These are phyloP conservation scores for Xerocomus tenax DNA, from an alignment of 1,284 basidiomycete species.

Conservation along the genomic window DNA sequence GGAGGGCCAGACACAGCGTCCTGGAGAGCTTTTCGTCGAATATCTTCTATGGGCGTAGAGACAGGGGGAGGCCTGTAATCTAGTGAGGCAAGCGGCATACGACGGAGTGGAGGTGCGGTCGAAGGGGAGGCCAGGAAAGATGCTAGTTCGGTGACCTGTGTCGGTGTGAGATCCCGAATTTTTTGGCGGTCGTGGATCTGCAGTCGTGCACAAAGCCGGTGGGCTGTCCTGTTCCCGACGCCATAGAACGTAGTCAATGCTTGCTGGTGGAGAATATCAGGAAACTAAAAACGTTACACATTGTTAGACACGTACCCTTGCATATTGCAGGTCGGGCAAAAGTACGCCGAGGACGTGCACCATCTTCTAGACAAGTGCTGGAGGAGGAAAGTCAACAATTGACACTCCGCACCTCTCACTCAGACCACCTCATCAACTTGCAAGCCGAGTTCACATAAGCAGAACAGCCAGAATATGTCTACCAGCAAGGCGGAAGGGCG, in stretches of 20 bases:
- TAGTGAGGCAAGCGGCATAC: conserved; percentile 53
- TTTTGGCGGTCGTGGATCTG: conserved; percentile 77
- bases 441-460: conserved; percentile 12
- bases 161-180: conserved; percentile 67
- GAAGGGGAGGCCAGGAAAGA: conserved; percentile 83
- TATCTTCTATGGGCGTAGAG: conserved; percentile 37
- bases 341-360: conserved; percentile 73
- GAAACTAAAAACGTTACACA: background rate
- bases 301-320: conserved; percentile 44
- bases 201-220: conserved; percentile 78
- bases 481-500: conserved; percentile 62
- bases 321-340: conserved; percentile 59
- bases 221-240: conserved; percentile 64
- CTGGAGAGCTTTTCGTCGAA: conserved; percentile 27
- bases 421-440: background rate
- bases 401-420: conserved; percentile 27
- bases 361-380: conserved; percentile 36
- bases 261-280: conserved; percentile 45
- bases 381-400: conserved; percentile 7
- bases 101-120: conserved; percentile 54
- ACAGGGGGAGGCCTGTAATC: conserved; percentile 43
- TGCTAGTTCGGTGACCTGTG: conserved; percentile 75
- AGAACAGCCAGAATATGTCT: conserved; percentile 41
- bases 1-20: conserved; percentile 22
- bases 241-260: conserved; percentile 82